A percentile compares a stretch with the other conserved stretches of the same genome.
phyloP scores from a whole-genome alignment of 1,139 yeast species.

The Pichia sp. region DNA sequence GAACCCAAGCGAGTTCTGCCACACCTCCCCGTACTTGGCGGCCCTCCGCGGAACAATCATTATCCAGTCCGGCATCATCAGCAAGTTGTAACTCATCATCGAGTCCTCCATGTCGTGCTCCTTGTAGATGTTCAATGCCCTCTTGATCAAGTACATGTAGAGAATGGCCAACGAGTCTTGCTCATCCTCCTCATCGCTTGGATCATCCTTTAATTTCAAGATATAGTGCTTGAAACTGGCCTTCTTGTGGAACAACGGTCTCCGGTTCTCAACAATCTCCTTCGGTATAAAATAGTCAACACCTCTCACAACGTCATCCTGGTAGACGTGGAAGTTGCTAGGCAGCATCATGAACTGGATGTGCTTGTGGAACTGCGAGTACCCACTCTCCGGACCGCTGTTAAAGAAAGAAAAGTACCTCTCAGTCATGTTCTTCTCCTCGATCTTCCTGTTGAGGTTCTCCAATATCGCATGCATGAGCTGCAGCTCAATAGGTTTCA shows the following conservation, averaged over 20 bases:
- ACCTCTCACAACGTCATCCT: slow-evolving; percentile 47
- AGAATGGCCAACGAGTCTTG: slow-evolving; percentile 57
- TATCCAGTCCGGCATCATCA: slow-evolving; percentile 79
- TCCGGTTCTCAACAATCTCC: slow-evolving; percentile 35
- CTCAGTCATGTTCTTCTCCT: slow-evolving; percentile 27
- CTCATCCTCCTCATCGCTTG: slow-evolving; percentile 37
- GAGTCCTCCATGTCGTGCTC: slow-evolving; percentile 37
- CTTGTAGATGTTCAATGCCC: slow-evolving; percentile 62
- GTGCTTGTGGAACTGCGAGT: slow-evolving; percentile 91
- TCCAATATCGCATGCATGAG: slow-evolving; percentile 53
- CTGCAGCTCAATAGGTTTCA: slow-evolving; percentile 62
- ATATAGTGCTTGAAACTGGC: slow-evolving; percentile 83
- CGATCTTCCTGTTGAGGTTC: slow-evolving; percentile 29
- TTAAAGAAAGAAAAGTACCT: slow-evolving; percentile 75
- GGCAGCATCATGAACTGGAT: slow-evolving; percentile 80
- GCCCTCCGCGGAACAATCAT: slow-evolving; percentile 76
- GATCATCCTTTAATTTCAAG: slow-evolving; percentile 53
- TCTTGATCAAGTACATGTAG: slow-evolving; percentile 66
- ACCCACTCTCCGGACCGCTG: slow-evolving; percentile 84
- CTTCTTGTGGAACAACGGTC: slow-evolving; percentile 57
- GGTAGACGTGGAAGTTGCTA: slow-evolving; percentile 51
- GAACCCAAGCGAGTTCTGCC: slow-evolving; percentile 69
- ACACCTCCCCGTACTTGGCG: slow-evolving; percentile 45
- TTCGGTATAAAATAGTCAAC: slow-evolving; percentile 53
- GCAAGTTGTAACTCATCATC: slow-evolving; percentile 65